phyloP scores from a whole-genome alignment of 371 early-diverging fungal species.

The Rhizopus arrhizus region DNA sequence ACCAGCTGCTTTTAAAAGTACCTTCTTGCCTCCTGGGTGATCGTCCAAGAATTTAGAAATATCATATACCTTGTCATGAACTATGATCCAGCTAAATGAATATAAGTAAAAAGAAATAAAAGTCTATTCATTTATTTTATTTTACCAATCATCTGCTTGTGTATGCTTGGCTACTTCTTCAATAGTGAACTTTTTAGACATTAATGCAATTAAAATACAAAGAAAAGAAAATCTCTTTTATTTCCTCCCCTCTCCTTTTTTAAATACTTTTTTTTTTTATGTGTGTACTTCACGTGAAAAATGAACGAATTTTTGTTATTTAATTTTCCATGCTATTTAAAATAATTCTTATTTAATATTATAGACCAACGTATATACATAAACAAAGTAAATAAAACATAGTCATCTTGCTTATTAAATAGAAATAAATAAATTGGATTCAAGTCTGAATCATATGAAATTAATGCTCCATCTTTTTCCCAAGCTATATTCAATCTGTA shows the following conservation, averaged over 20 bases:
- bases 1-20: constrained; percentile 82
- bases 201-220: constrained; percentile 11
- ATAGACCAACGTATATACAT: not conserved
- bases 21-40: constrained; percentile 77
- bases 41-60: constrained; percentile 75
- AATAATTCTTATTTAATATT: not conserved
- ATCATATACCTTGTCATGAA: constrained; percentile 80
- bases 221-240: constrained; percentile 1
- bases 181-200: constrained; percentile 53
- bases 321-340: too few relatives aligned
- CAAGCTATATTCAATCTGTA: too few relatives aligned
- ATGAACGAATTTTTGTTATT: not conserved
- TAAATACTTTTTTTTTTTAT: not conserved
- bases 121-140: not conserved
- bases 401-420: too few relatives aligned
- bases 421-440: too few relatives aligned
- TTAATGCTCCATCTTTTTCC: too few relatives aligned
- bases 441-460: too few relatives aligned
- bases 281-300: constrained; percentile 26
- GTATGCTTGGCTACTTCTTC: constrained; percentile 82
- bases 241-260: not conserved
- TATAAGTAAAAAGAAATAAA: not conserved
- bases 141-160: constrained; percentile 67
- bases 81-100: constrained; percentile 79
- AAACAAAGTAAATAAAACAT: too few relatives aligned